Evolutionary conservation across 345 rosid species (phyloP).

Genomic region (Camelina hispida): DNA sequence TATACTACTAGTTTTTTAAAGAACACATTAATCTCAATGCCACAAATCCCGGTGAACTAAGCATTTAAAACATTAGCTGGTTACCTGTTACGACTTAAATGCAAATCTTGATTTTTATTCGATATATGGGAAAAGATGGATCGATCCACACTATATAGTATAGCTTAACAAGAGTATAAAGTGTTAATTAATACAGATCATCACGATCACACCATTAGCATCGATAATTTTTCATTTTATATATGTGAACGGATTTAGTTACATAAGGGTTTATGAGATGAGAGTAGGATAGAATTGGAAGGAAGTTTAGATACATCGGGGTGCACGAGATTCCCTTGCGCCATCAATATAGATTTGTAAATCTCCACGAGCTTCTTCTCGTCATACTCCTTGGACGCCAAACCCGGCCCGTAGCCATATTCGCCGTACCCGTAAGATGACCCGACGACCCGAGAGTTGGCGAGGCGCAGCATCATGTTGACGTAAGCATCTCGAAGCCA

Average conservation of each 20-base stretch:
- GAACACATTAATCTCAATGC: constrained; percentile 7
- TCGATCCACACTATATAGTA: not conserved
- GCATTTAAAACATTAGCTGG: not conserved
- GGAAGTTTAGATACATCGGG: constrained; percentile 46
- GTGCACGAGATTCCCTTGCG: constrained; percentile 54
- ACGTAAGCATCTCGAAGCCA: constrained; percentile 79
- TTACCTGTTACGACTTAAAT: constrained; percentile 22
- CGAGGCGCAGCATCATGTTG: constrained; percentile 65
- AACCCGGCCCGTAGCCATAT: constrained; percentile 40
- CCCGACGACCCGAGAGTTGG: constrained; percentile 49
- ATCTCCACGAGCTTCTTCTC: constrained; percentile 66
- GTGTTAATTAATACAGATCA: constrained; percentile 6
- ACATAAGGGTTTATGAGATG: constrained; percentile 23
- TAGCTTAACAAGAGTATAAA: not conserved
- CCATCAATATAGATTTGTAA: constrained; percentile 65
- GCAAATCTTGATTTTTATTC: constrained; percentile 15
- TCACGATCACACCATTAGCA: constrained; percentile 16
- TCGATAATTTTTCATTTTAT: not conserved
- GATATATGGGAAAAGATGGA: not conserved
- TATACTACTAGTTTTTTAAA: not conserved
- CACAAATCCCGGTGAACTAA: constrained; percentile 15
- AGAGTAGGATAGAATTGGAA: constrained; percentile 14
- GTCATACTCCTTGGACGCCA: constrained; percentile 54
- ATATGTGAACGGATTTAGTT: not conserved
- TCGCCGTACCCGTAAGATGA: constrained; percentile 44